Conservation (phyloP, 2,329 filamentous ascomycete species). For the Aureobasidium sp. region DNA sequence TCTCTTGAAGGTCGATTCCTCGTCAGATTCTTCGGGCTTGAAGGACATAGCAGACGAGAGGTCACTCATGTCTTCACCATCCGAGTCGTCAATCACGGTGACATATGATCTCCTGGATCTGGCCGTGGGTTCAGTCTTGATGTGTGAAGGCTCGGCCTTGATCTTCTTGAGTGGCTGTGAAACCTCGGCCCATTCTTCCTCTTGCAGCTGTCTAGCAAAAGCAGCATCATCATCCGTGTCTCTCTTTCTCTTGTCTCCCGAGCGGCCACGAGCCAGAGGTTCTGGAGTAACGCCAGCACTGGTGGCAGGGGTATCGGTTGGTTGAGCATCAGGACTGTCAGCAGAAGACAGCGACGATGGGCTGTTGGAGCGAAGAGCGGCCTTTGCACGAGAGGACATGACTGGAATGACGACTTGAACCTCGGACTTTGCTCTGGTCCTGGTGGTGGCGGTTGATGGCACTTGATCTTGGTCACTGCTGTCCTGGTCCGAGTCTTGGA, state of each 20-base stretch:
- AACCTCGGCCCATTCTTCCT: slow-evolving; percentile 28
- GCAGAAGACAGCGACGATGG: slow-evolving; percentile 24
- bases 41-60: slow-evolving; percentile 24
- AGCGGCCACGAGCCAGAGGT: slow-evolving; percentile 32
- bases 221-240: slow-evolving; percentile 25
- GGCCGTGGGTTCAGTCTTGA: slow-evolving; percentile 19
- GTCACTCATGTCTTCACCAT: slow-evolving; percentile 21
- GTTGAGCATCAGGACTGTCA: slow-evolving; percentile 37
- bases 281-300: slow-evolving; percentile 51
- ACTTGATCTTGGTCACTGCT: slow-evolving; percentile 2
- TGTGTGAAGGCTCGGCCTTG: slow-evolving; percentile 21
- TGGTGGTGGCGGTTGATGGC: not conserved
- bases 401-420: slow-evolving; percentile 14
- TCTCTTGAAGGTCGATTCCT: slow-evolving; percentile 16
- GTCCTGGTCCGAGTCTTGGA: slow-evolving; percentile 7
- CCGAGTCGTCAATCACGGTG: slow-evolving; percentile 24
- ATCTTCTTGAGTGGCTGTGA: slow-evolving; percentile 17
- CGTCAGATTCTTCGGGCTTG: not conserved
- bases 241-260: slow-evolving; percentile 27
- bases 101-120: not conserved
- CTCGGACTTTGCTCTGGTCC: not conserved
- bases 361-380: slow-evolving; percentile 9
- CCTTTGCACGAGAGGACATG: slow-evolving; percentile 10
- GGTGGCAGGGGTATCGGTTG: slow-evolving; percentile 57
- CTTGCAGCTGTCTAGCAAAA: slow-evolving; percentile 29